A percentile compares a stretch with the other conserved stretches of the same genome.
phyloP scores from a whole-genome alignment of 23 red algal genomes.

The Gracilaria vermiculophylla region DNA sequence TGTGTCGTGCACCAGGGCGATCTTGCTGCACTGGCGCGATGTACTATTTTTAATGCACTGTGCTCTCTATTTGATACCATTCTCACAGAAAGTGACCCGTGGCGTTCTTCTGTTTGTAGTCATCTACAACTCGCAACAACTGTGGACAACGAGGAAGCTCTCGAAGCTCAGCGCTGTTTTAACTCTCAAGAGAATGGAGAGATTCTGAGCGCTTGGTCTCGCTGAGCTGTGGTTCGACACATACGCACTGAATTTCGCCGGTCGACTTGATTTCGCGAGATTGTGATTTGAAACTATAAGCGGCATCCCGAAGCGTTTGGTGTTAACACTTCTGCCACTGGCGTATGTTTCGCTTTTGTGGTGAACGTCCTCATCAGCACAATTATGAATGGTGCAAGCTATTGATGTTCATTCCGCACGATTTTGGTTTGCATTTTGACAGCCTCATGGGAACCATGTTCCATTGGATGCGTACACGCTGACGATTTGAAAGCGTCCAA shows the following conservation, averaged over 20 bases:
- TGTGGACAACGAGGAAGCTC: background rate
- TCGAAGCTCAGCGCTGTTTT: background rate
- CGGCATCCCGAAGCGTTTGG: background rate
- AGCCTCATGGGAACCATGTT: background rate
- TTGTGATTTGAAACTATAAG: background rate
- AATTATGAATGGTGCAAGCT: background rate
- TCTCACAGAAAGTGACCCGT: background rate
- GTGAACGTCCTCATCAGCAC: too few species aligned
- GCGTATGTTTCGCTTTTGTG: background rate
- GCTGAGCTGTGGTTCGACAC: background rate
- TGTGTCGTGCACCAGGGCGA: background rate
- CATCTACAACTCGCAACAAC: slow-evolving; percentile 3
- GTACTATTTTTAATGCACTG: background rate
- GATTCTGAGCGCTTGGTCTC: background rate
- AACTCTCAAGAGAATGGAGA: background rate
- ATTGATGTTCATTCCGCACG: background rate
- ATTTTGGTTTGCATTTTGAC: background rate
- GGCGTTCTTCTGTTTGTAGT: too few species aligned
- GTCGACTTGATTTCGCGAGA: background rate
- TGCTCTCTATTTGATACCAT: background rate
- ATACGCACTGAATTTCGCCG: background rate
- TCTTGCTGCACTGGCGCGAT: background rate
- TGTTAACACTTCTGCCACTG: background rate
- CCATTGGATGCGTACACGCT: background rate
- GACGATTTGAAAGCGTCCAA: background rate